Percentiles rank a stretch among this genome's conserved stretches.
Conservation (phyloP, 768 basidiomycete species). For the Tylopilus rubrobrunneus region DNA sequence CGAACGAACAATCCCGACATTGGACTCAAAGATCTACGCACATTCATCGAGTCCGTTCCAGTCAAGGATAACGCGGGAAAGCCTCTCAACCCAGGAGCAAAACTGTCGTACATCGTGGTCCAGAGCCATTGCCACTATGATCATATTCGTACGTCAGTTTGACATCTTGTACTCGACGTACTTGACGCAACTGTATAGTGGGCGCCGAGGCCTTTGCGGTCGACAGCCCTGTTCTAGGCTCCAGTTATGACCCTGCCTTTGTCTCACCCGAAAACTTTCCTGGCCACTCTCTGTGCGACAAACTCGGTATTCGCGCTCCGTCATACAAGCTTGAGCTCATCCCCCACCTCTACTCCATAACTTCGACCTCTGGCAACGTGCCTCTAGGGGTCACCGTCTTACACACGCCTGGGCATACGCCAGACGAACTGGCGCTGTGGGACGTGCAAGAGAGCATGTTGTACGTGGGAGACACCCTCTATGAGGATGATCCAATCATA, state of each 20-base stretch:
- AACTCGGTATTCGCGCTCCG: constrained; percentile 39
- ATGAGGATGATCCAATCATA: constrained; percentile 53
- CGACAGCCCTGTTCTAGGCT: constrained; percentile 39
- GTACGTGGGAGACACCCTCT: constrained; percentile 52
- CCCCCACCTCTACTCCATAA: constrained; percentile 37
- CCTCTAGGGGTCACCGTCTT: constrained; percentile 40
- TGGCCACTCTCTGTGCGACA: constrained; percentile 43
- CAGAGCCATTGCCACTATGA: constrained; percentile 51
- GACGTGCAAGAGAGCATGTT: constrained; percentile 47
- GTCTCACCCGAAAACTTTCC: constrained; percentile 39
- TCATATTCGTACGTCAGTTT: constrained; percentile 46
- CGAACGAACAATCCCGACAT: constrained; percentile 38
- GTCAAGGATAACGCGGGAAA: constrained; percentile 37
- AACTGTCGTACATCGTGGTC: constrained; percentile 44
- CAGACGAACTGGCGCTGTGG: constrained; percentile 55
- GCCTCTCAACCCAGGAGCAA: constrained; percentile 42
- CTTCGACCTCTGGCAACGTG: constrained; percentile 8
- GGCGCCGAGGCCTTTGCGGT: constrained; percentile 47
- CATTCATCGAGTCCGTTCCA: constrained; percentile 43
- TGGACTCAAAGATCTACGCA: constrained; percentile 40
- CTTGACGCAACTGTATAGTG: constrained; percentile 28
- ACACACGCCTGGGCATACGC: constrained; percentile 58
- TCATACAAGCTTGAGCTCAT: constrained; percentile 46
- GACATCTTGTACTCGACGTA: too few relatives aligned
- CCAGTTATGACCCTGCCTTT: constrained; percentile 45